Conservation (phyloP, 352 stramenopile species). For the Globisporangium viniferum region DNA sequence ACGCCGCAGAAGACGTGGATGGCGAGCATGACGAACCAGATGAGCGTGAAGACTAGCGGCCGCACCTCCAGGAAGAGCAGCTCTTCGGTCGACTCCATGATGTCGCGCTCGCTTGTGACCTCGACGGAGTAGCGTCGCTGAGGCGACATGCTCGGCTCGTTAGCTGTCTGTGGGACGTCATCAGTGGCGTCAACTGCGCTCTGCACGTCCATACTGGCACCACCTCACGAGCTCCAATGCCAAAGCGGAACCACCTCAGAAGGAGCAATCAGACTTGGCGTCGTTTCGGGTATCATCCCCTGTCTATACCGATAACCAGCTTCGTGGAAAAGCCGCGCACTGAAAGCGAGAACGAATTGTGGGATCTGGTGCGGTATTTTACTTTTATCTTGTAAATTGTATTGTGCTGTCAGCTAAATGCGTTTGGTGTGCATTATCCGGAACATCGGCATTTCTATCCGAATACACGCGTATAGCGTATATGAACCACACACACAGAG, state of each 20-base stretch:
- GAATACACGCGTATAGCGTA: neutral
- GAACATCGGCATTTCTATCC: neutral
- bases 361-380: no score
- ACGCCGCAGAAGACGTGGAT: conserved; percentile 20
- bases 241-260: neutral
- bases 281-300: neutral
- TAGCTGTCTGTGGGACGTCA: neutral
- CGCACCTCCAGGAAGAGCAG: conserved; percentile 20
- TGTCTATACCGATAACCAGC: neutral
- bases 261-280: neutral
- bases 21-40: conserved; percentile 26
- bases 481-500: conserved; percentile 7
- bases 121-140: neutral
- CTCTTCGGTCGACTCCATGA: conserved; percentile 16
- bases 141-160: neutral
- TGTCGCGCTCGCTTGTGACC: conserved; percentile 8
- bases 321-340: conserved; percentile 6
- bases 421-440: no score
- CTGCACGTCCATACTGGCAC: neutral
- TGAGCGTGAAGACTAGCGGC: conserved; percentile 10
- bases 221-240: neutral
- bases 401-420: no score
- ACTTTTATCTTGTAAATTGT: no score
- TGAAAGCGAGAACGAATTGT: no score
- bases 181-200: conserved; percentile 2